Base-by-base conservation (phyloP, 176 grass and related monocot species). In the Luzula sylvatica region DNA sequence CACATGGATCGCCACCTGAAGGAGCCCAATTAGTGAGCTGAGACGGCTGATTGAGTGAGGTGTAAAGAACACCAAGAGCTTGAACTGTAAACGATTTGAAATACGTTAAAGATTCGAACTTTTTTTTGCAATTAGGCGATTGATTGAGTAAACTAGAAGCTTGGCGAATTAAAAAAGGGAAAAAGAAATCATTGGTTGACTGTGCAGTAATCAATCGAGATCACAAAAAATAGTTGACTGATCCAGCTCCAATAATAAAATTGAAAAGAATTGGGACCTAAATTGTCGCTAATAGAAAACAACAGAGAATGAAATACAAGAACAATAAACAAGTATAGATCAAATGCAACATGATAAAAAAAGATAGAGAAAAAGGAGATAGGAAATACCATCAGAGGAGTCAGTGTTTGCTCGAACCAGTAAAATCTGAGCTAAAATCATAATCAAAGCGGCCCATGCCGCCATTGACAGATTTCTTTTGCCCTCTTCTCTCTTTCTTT, bases 1-100 rank as follows among this genome's bases (percentile, higher is more conserved):
- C 86, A 59, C 92, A 98, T 11, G 86, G 92, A 75, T 98, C 92
- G 30, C 78, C 92, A 49, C 78, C 78, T 38, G 16, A 65, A 14
- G 81, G 41, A 4, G 85, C 73, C 92, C 92, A 98, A 1, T 86
- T 82, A 3, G 48, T 38, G 20, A 98, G 78, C 61, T 90, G 92
- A 35, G 78, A 46, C 47, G 92, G 81, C 48, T 61, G 86, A 46
- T 87, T 90, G 65, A 83, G 78, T 26, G 61, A 90, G 58, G 56
- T 58, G 67, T 78, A 98, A n/a, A 98, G 67, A 26, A 72, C 50
- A 23, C 73, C 80, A 35, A 90, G 42, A 18, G 81, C 86, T 44
- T 65, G 56, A 39, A 75, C 92, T 98, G 86, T 35, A 38, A 50
- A 21, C 8, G 19, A 20, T 32, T 50, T 14, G 7, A 50, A 29